Evolutionary conservation across 83 land plant genomes (phyloP).

Genomic region (Thuja plicata): DNA sequence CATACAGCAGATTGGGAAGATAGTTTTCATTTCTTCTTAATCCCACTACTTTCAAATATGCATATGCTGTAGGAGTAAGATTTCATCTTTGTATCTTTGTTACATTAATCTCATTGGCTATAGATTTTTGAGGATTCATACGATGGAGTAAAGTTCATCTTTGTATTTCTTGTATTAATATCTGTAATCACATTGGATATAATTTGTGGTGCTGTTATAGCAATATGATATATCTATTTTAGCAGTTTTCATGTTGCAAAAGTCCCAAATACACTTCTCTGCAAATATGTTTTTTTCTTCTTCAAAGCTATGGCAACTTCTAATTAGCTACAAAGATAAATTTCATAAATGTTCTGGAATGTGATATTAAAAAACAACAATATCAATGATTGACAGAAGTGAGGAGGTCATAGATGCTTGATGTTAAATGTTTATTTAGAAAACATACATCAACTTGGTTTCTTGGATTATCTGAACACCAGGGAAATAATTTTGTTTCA

Average conservation of each 20-base stretch:
- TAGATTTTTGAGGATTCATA: background rate
- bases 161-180: background rate
- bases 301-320: background rate
- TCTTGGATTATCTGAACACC: background rate
- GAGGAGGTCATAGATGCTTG: too few relatives aligned
- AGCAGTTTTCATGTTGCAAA: background rate
- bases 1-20: background rate
- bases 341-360: too few relatives aligned
- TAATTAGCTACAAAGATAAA: background rate
- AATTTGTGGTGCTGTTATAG: background rate
- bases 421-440: background rate
- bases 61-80: background rate
- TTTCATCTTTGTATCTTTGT: background rate
- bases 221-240: background rate
- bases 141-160: background rate
- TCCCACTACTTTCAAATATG: background rate
- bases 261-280: background rate
- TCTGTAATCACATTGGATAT: conserved; percentile 1
- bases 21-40: conserved; percentile 11
- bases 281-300: background rate
- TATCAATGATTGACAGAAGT: too few relatives aligned
- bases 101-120: background rate
- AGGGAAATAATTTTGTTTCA: too few relatives aligned
- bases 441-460: too few relatives aligned
- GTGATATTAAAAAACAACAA: too few relatives aligned